Evolutionary conservation across 345 rosid genomes (phyloP).

Genomic region (Populus pruinosa): DNA sequence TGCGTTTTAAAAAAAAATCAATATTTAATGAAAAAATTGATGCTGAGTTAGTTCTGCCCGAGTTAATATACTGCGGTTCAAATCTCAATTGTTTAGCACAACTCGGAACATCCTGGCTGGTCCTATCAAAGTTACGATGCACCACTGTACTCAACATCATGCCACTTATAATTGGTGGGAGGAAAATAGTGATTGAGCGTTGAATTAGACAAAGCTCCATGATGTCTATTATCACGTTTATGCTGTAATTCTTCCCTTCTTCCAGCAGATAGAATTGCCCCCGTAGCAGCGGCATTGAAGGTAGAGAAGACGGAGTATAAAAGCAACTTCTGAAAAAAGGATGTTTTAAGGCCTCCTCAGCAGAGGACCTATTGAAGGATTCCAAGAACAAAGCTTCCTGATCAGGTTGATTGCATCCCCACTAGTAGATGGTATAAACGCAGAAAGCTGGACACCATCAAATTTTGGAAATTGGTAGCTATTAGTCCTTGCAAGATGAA

Average conservation of each 20-base stretch:
- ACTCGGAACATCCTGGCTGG: too few relatives aligned
- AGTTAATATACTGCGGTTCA: too few relatives aligned
- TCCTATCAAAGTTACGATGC: too few relatives aligned
- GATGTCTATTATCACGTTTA: conserved; percentile 43
- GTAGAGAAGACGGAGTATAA: conserved; percentile 71
- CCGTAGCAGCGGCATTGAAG: too few relatives aligned
- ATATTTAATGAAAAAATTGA: too few relatives aligned
- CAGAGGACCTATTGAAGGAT: conserved; percentile 84
- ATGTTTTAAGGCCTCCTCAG: conserved; percentile 83
- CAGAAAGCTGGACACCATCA: conserved; percentile 49
- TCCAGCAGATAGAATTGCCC: conserved; percentile 35
- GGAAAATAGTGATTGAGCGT: too few relatives aligned
- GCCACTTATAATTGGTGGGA: too few relatives aligned
- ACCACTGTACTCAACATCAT: too few relatives aligned
- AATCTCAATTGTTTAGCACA: not conserved
- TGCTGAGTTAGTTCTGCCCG: too few relatives aligned
- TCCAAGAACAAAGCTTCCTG: conserved; percentile 87
- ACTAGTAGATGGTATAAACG: conserved; percentile 61
- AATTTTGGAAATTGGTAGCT: conserved; percentile 79
- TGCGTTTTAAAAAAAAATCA: too few relatives aligned
- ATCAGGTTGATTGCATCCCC: conserved; percentile 63
- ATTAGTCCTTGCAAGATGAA: conserved; percentile 66
- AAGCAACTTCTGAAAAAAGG: conserved; percentile 89
- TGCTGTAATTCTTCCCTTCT: conserved; percentile 47
- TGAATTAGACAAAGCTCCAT: conserved; percentile 22